Evolutionary conservation across 352 stramenopile species (phyloP).

Genomic region (Globisporangium paroecandrum): DNA sequence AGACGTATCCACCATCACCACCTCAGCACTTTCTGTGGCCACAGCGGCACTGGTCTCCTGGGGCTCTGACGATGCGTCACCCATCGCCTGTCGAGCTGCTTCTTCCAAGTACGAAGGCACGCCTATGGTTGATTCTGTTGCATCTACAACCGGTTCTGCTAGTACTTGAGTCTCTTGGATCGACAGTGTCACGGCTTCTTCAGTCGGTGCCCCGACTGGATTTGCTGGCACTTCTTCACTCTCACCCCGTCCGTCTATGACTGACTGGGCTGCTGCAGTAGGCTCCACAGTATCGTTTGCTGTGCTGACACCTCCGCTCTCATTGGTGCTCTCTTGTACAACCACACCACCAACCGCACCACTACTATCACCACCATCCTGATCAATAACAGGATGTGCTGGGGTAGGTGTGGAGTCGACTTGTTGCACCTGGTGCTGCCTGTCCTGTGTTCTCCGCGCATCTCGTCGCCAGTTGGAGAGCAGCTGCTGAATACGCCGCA

Average conservation of each 20-base stretch:
- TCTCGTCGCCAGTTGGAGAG: constrained; percentile 45
- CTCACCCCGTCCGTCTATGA: neutral
- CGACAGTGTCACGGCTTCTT: neutral
- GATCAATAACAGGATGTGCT: neutral
- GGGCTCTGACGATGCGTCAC: neutral
- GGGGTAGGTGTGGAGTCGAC: too few relatives aligned
- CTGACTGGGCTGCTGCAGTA: neutral
- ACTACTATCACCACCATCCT: neutral
- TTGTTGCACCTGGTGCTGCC: constrained; percentile 6
- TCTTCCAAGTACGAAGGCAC: neutral
- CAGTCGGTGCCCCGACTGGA: neutral
- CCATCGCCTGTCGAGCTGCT: neutral
- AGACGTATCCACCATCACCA: neutral
- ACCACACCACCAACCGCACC: neutral
- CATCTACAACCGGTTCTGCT: neutral
- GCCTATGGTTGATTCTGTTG: neutral
- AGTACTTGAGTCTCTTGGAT: neutral
- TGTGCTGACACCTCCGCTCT: too few relatives aligned
- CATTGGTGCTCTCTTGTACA: neutral
- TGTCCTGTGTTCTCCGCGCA: constrained; percentile 33
- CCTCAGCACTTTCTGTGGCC: neutral
- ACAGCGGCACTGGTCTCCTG: neutral
- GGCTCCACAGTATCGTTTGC: neutral
- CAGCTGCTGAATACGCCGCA: constrained; percentile 52
- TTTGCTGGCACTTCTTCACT: neutral